Evolutionary conservation across 352 stramenopile genomes (phyloP).

Genomic region (Pythium aphanidermatum): DNA sequence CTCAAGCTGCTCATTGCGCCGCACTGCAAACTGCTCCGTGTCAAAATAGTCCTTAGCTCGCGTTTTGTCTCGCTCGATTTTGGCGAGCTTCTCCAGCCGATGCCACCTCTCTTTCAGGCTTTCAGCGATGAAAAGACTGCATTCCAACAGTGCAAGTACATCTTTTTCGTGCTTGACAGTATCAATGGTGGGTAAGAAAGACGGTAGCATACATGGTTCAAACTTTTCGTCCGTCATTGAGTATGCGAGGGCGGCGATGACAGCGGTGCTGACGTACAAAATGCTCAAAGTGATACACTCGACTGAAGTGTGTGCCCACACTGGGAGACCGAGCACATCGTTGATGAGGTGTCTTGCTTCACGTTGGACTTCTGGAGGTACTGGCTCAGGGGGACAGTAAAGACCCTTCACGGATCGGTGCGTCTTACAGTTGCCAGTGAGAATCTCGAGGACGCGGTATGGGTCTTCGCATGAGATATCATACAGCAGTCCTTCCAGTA

Average conservation of each 20-base stretch:
- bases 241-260: conserved; percentile 27
- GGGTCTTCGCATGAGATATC: conserved; percentile 67
- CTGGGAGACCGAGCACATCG: conserved; percentile 40
- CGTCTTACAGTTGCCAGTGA: conserved; percentile 40
- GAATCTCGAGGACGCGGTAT: conserved; percentile 63
- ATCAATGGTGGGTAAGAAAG: conserved; percentile 45
- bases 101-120: conserved; percentile 58
- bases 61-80: conserved; percentile 15
- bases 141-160: conserved; percentile 45
- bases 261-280: conserved; percentile 60
- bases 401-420: not conserved
- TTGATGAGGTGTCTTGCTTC: conserved; percentile 63
- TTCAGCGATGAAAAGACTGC: conserved; percentile 42
- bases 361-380: conserved; percentile 44
- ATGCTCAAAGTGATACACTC: conserved; percentile 67
- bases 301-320: conserved; percentile 57
- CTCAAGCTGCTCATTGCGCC: conserved; percentile 41
- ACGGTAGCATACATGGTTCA: conserved; percentile 13
- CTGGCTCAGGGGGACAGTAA: no score
- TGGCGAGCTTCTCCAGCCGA: conserved; percentile 49
- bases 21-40: conserved; percentile 51
- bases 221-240: conserved; percentile 1
- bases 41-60: conserved; percentile 36
- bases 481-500: conserved; percentile 73
- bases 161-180: conserved; percentile 35